phyloP scores from a whole-genome alignment of 2,329 filamentous ascomycete genomes.

The Arachnomyces sp. region DNA sequence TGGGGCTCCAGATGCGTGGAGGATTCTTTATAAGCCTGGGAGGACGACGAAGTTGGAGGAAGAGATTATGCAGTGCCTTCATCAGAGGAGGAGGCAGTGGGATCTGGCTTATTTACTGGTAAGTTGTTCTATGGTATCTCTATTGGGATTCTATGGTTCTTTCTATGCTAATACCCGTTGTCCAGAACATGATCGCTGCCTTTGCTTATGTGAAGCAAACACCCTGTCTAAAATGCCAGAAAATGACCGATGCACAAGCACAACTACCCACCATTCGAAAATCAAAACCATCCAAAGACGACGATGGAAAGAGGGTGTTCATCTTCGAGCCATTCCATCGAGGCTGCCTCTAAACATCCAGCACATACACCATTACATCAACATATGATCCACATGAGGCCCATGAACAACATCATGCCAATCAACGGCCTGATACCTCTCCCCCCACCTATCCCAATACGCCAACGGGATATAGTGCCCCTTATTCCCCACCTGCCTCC shows the following conservation, averaged over 20 bases:
- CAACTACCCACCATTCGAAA: slow-evolving; percentile 33
- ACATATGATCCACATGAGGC: slow-evolving; percentile 11
- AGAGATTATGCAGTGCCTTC: slow-evolving; percentile 27
- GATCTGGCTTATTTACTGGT: slow-evolving; percentile 32
- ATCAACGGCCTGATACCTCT: slow-evolving; percentile 13
- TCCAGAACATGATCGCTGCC: slow-evolving; percentile 35
- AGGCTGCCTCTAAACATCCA: slow-evolving; percentile 18
- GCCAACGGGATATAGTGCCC: slow-evolving; percentile 18
- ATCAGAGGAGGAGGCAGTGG: slow-evolving; percentile 29
- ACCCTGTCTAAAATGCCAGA: slow-evolving; percentile 31
- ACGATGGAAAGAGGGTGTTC: slow-evolving; percentile 14
- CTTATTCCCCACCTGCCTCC: slow-evolving; percentile 2
- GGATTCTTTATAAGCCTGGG: slow-evolving; percentile 18
- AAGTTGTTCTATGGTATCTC: slow-evolving; percentile 11
- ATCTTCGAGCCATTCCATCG: slow-evolving; percentile 30
- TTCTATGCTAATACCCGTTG: slow-evolving; percentile 6
- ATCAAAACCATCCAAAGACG: slow-evolving; percentile 13
- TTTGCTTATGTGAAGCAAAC: slow-evolving; percentile 33
- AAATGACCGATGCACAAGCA: slow-evolving; percentile 29
- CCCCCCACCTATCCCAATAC: slow-evolving; percentile 19
- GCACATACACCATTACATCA: background rate
- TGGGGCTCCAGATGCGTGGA: slow-evolving; percentile 7
- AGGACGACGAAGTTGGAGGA: slow-evolving; percentile 27
- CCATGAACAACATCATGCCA: slow-evolving; percentile 21
- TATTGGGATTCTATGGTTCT: background rate